phyloP scores from a whole-genome alignment of 192 early-diverging fungal species.

The Coemansia sp. region DNA sequence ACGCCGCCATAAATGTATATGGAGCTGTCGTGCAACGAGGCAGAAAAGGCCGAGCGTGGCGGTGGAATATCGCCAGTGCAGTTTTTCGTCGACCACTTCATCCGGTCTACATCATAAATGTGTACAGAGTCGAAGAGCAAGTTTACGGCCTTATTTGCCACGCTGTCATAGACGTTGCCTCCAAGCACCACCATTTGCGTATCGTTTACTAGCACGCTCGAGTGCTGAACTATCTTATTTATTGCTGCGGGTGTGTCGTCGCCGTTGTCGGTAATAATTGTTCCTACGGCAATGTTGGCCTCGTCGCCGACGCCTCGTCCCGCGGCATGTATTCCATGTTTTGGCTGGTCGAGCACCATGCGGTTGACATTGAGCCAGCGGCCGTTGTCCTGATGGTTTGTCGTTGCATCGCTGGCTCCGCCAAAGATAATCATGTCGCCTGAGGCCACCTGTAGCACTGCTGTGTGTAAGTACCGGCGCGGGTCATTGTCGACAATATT shows the following conservation, averaged over 20 bases:
- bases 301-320: not conserved
- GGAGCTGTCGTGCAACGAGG: conserved; percentile 14
- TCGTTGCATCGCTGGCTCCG: conserved; percentile 41
- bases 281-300: conserved; percentile 19
- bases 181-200: conserved; percentile 47
- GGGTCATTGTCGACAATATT: conserved; percentile 27
- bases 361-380: conserved; percentile 38
- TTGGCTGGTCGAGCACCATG: conserved; percentile 34
- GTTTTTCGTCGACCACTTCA: conserved; percentile 25
- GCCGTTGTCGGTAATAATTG: conserved; percentile 27
- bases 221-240: conserved; percentile 26
- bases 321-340: conserved; percentile 10
- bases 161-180: conserved; percentile 20
- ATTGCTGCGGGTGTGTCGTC: conserved; percentile 22
- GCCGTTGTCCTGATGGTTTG: conserved; percentile 13
- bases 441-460: conserved; percentile 34
- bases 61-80: conserved; percentile 42
- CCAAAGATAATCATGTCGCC: conserved; percentile 53
- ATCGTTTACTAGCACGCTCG: conserved; percentile 41
- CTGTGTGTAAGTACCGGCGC: conserved; percentile 42
- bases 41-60: conserved; percentile 25
- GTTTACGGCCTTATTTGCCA: conserved; percentile 12
- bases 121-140: conserved; percentile 25
- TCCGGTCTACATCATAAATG: conserved; percentile 39
- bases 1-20: conserved; percentile 49